Evolutionary conservation across 768 basidiomycete species (phyloP).

Genomic region (Dacryopinax primogenitus): DNA sequence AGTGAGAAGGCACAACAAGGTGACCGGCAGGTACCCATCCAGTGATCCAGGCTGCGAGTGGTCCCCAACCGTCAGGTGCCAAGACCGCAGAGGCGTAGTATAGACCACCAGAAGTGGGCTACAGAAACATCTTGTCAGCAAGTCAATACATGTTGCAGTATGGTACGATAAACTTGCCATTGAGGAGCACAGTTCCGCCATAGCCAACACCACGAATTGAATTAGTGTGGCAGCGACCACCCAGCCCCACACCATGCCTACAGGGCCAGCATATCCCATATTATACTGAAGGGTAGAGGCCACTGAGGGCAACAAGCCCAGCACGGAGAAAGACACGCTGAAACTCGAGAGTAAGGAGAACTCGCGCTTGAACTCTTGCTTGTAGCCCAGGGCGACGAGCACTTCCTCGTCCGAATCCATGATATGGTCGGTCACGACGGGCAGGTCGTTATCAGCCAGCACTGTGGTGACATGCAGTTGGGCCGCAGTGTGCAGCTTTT

Average conservation of each 20-base stretch:
- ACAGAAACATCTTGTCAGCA: not conserved
- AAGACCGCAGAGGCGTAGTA: conserved; percentile 1
- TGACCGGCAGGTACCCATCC: conserved; percentile 7
- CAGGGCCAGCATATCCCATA: conserved; percentile 12
- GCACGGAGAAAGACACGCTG: conserved; percentile 14
- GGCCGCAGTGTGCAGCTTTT: not conserved
- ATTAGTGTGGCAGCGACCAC: conserved; percentile 9
- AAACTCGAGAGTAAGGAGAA: conserved; percentile 12
- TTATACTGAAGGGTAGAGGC: conserved; percentile 10
- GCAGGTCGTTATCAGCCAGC: not conserved
- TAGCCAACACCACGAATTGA: conserved; percentile 10
- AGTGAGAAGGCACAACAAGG: not conserved
- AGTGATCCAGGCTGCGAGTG: conserved; percentile 12
- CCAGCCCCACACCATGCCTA: conserved; percentile 10
- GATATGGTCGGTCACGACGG: not conserved
- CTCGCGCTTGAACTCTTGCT: conserved; percentile 12
- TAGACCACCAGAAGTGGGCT: conserved; percentile 12
- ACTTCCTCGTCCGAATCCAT: conserved; percentile 8
- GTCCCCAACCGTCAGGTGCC: conserved; percentile 13
- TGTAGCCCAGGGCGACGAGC: conserved; percentile 11
- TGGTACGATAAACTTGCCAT: not conserved
- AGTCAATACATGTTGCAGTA: not conserved
- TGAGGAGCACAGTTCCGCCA: conserved; percentile 13
- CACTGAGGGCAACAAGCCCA: conserved; percentile 12
- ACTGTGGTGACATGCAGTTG: conserved; percentile 5